phyloP scores from a whole-genome alignment of 1,284 basidiomycete species.

The Exobasidium cylindrosporum region DNA sequence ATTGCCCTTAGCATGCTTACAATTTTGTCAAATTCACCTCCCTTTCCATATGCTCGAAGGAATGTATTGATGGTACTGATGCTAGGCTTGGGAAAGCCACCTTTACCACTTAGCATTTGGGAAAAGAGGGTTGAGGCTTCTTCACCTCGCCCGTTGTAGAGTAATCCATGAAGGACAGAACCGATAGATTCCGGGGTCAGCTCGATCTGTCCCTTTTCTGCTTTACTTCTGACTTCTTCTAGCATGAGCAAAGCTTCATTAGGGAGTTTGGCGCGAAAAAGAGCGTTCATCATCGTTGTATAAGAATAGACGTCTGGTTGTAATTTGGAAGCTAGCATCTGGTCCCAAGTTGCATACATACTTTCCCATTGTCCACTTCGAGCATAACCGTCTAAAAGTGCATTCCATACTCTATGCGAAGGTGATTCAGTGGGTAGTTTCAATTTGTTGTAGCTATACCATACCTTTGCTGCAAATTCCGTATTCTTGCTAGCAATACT shows the following conservation, averaged over 20 bases:
- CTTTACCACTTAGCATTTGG: slow-evolving; percentile 29
- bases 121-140: slow-evolving; percentile 28
- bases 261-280: slow-evolving; percentile 22
- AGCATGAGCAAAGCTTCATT: slow-evolving; percentile 31
- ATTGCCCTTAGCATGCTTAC: slow-evolving; percentile 29
- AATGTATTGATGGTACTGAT: slow-evolving; percentile 45
- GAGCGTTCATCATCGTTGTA: slow-evolving; percentile 43
- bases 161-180: slow-evolving; percentile 37
- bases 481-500: slow-evolving; percentile 26
- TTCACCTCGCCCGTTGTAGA: slow-evolving; percentile 13
- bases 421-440: not conserved
- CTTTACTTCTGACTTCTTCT: slow-evolving; percentile 10
- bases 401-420: slow-evolving; percentile 24
- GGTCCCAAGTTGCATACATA: slow-evolving; percentile 30
- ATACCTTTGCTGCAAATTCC: slow-evolving; percentile 36
- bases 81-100: slow-evolving; percentile 25
- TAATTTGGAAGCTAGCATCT: slow-evolving; percentile 16
- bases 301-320: slow-evolving; percentile 32
- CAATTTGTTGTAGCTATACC: slow-evolving; percentile 23
- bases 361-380: slow-evolving; percentile 26
- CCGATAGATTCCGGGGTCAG: slow-evolving; percentile 34
- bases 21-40: slow-evolving; percentile 25
- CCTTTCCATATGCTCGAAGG: slow-evolving; percentile 32
- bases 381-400: slow-evolving; percentile 41
- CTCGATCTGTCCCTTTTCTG: slow-evolving; percentile 7